Percentiles rank a stretch among this genome's conserved stretches.
Conservation (phyloP, 2,329 filamentous ascomycete genomes). For the Botrytis paeoniae region DNA sequence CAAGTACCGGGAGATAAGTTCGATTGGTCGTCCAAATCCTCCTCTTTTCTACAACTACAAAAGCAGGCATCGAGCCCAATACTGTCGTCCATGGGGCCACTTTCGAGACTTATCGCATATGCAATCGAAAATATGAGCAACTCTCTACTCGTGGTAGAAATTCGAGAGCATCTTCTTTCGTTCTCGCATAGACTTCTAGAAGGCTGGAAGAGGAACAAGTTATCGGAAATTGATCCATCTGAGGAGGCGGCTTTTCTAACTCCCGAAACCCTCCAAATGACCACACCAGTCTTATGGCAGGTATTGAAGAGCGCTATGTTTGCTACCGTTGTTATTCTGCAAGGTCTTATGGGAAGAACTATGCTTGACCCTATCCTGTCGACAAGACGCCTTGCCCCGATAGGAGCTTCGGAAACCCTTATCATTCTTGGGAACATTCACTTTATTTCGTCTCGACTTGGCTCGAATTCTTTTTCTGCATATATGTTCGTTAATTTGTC, state of each 20-base stretch:
- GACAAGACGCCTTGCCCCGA: constrained; percentile 47
- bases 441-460: constrained; percentile 66
- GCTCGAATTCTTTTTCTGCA: constrained; percentile 62
- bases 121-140: constrained; percentile 55
- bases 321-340: constrained; percentile 59
- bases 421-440: constrained; percentile 63
- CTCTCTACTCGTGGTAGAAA: constrained; percentile 41
- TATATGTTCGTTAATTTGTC: constrained; percentile 68
- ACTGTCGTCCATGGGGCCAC: constrained; percentile 57
- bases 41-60: constrained; percentile 55
- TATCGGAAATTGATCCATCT: constrained; percentile 61
- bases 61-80: constrained; percentile 56
- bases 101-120: constrained; percentile 62
- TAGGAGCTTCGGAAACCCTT: constrained; percentile 59
- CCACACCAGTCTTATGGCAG: constrained; percentile 62
- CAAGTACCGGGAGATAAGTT: constrained; percentile 51
- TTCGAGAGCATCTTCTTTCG: constrained; percentile 53
- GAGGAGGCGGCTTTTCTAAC: constrained; percentile 59
- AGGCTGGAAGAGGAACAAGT: constrained; percentile 66
- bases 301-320: constrained; percentile 63
- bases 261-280: constrained; percentile 54
- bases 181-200: constrained; percentile 46
- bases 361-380: constrained; percentile 56
- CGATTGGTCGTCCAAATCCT: constrained; percentile 56
- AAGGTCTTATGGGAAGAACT: constrained; percentile 56